Conservation (phyloP, 2,329 filamentous ascomycete genomes). For the Leptosphaerulina australis region DNA sequence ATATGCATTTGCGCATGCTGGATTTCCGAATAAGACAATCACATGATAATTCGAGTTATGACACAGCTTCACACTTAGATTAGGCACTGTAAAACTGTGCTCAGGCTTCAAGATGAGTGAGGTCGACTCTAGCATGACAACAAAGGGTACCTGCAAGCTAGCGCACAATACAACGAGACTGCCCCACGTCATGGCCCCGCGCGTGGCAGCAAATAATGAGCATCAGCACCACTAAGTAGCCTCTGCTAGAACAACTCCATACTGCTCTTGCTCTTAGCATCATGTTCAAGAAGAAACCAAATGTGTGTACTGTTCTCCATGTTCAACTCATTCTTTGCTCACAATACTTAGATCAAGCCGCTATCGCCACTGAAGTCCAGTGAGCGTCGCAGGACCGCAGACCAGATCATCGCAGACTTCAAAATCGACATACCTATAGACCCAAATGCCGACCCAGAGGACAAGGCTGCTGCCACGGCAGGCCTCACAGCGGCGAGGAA, state of each 20-base stretch:
- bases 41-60: too few relatives aligned
- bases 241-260: background rate
- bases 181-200: constrained; percentile 18
- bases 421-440: constrained; percentile 55
- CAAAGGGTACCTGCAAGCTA: constrained; percentile 3
- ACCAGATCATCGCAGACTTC: constrained; percentile 70
- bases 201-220: constrained; percentile 7
- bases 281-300: constrained; percentile 71
- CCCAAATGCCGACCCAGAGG: constrained; percentile 47
- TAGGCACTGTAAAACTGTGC: background rate
- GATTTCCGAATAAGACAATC: background rate
- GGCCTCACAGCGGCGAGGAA: constrained; percentile 61
- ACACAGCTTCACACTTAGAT: background rate
- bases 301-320: constrained; percentile 45
- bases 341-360: constrained; percentile 66
- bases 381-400: constrained; percentile 69
- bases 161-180: constrained; percentile 4
- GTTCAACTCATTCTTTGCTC: background rate
- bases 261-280: constrained; percentile 6
- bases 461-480: constrained; percentile 52
- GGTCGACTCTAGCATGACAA: constrained; percentile 5
- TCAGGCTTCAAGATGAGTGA: constrained; percentile 4
- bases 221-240: constrained; percentile 5
- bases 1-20: too few relatives aligned
- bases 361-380: constrained; percentile 69